Evolutionary conservation across 2,329 filamentous ascomycete species (phyloP).

Genomic region (Phaeosphaeriaceae sp.): DNA sequence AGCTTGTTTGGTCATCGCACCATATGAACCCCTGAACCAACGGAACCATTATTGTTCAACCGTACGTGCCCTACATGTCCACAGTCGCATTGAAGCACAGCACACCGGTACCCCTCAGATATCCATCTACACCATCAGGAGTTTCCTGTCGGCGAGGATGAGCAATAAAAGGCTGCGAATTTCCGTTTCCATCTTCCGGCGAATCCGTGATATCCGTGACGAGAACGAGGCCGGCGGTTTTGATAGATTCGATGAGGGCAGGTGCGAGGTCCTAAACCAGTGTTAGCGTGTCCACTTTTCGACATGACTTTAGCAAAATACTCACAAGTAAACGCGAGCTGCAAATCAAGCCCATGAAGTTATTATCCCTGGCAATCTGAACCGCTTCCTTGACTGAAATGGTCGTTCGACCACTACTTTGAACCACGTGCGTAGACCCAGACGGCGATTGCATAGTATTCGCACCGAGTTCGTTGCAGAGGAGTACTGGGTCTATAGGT

Average conservation of each 20-base stretch:
- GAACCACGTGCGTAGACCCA: constrained; percentile 50
- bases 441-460: constrained; percentile 54
- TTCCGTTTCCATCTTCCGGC: constrained; percentile 42
- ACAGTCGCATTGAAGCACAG: constrained; percentile 93
- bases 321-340: constrained; percentile 83
- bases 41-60: too few relatives aligned
- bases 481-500: constrained; percentile 76
- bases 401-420: constrained; percentile 72
- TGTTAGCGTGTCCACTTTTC: constrained; percentile 5
- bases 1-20: too few relatives aligned
- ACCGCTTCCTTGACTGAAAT: constrained; percentile 95
- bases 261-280: constrained; percentile 83
- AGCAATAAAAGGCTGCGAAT: constrained; percentile 51
- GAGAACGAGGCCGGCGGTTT: constrained; percentile 88
- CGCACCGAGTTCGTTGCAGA: constrained; percentile 88
- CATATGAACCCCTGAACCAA: too few relatives aligned
- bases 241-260: constrained; percentile 89
- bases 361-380: constrained; percentile 90
- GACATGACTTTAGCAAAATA: constrained; percentile 22
- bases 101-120: constrained; percentile 84
- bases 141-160: constrained; percentile 53
- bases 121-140: constrained; percentile 84
- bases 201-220: constrained; percentile 82
- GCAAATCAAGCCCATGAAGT: constrained; percentile 97
- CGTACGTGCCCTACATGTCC: constrained; percentile 46